Base-by-base conservation (phyloP, 495 filamentous ascomycete species). In the Hyaloscypha bicolor region DNA sequence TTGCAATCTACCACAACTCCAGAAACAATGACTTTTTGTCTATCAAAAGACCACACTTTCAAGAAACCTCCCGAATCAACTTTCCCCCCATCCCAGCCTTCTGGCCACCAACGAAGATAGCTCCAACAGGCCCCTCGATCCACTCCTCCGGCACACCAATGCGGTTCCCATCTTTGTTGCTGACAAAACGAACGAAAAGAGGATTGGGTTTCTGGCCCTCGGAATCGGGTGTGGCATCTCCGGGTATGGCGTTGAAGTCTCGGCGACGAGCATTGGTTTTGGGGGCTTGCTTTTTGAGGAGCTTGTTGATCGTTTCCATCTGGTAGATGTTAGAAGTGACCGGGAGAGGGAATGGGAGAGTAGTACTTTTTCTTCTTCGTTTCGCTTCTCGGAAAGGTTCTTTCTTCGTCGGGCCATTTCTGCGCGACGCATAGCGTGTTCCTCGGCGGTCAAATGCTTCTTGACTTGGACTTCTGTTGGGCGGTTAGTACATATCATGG, bases 251-350 rank as follows among this genome's bases (percentile, higher is more conserved):
- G 64, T 80, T 83, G 53, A 71, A 22, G 45, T 71, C 67, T 22
- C 56, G 66, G 79, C 82, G 56, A 83, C 87, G 53, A 83, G 89
- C 69, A 83, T 89, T 86, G 48, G 79, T 82, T 78, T 97, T 98
- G 25, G 94, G 94, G 5, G 93, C 91, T 79, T 97, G 96, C 73
- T 97, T 97, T 77, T 93, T 93, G 61, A 98, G 87, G 32, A 99
- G 88, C 62, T 94, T 92, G 79, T 98, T 97, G 83, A 99, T 97
- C 16, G 95, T 99, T 76, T 97, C 94, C 90, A 97, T 96, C 94
- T 93, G 64, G 60, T 37, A 37, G 59, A 32, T 55, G 63, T 74
- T 66, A 63, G 64, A 14, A 64, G 25, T 30, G 21, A 55, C 11
- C 3, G 12, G 31, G n/a, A 59, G 11, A 29, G 29, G 35, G 39